Percentiles rank a stretch among this genome's conserved stretches.
Conservation (phyloP, 371 early-diverging fungal genomes). For the Sporodiniella umbellata region DNA sequence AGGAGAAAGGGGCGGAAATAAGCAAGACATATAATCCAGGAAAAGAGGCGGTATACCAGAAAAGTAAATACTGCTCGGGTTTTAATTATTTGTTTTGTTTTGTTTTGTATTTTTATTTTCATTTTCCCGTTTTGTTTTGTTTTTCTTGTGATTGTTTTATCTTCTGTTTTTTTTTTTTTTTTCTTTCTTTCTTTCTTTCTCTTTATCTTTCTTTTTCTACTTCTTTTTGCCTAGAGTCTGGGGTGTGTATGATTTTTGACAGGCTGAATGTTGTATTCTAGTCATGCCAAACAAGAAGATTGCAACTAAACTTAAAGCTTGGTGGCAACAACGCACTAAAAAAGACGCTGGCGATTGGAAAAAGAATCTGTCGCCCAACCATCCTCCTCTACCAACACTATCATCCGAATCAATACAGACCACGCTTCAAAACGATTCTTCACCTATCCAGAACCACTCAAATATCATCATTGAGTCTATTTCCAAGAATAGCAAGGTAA, state of each 20-base stretch:
- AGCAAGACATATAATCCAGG: background rate
- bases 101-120: background rate
- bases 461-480: background rate
- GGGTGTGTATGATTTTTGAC: background rate
- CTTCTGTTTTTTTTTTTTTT: constrained; percentile 3
- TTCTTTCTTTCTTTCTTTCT: background rate
- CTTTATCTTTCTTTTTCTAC: no score
- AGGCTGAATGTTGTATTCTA: constrained; percentile 1
- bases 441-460: background rate
- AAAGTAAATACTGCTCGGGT: constrained; percentile 24
- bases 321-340: constrained; percentile 18
- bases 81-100: constrained; percentile 4
- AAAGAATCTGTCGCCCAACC: constrained; percentile 24
- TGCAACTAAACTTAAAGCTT: constrained; percentile 14
- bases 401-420: constrained; percentile 2
- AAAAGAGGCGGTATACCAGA: constrained; percentile 11
- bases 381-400: constrained; percentile 20
- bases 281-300: constrained; percentile 3
- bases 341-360: constrained; percentile 19
- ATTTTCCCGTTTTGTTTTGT: constrained; percentile 1
- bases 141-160: background rate
- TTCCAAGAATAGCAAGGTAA: constrained; percentile 4
- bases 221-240: no score
- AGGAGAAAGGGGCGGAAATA: background rate
- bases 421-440: background rate